Conservation (phyloP, 805 yeast genomes). For the Wickerhamomyces rabaulensis region DNA sequence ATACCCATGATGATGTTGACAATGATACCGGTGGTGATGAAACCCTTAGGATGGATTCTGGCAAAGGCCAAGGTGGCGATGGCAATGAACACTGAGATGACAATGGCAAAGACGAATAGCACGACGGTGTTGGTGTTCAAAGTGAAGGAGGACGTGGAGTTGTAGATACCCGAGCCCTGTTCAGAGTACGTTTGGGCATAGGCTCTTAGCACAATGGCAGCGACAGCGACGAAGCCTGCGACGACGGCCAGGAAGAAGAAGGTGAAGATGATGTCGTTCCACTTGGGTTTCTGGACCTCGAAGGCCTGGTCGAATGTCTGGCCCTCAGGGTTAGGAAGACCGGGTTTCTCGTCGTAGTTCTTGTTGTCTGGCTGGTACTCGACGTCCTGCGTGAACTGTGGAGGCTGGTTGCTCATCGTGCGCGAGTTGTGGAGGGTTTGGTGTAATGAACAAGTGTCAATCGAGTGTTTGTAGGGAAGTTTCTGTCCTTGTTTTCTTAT, state of each 20-base stretch:
- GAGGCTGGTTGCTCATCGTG: slow-evolving; percentile 7
- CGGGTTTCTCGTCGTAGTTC: slow-evolving; percentile 24
- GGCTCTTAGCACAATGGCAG: slow-evolving; percentile 62
- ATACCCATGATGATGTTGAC: slow-evolving; percentile 63
- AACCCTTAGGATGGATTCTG: slow-evolving; percentile 55
- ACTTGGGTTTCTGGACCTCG: slow-evolving; percentile 55
- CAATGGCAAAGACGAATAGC: slow-evolving; percentile 60
- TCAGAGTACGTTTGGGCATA: slow-evolving; percentile 49
- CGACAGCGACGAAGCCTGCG: slow-evolving; percentile 65
- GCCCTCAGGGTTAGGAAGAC: slow-evolving; percentile 34
- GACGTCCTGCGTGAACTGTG: slow-evolving; percentile 19
- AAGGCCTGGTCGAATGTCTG: slow-evolving; percentile 63
- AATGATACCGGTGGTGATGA: slow-evolving; percentile 65
- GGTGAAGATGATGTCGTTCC: slow-evolving; percentile 70
- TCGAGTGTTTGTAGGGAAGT: no score
- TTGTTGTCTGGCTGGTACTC: slow-evolving; percentile 13
- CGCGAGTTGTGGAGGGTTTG: no score
- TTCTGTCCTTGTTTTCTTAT: no score
- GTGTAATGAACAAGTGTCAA: no score
- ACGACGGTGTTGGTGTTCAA: slow-evolving; percentile 72
- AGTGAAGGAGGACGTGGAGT: slow-evolving; percentile 46
- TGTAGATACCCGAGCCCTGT: slow-evolving; percentile 63
- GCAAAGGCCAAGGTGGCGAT: slow-evolving; percentile 54
- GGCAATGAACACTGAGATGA: slow-evolving; percentile 56
- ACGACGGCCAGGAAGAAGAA: slow-evolving; percentile 44